phyloP scores from a whole-genome alignment of 2,329 filamentous ascomycete genomes.

The Penicillium sp. region DNA sequence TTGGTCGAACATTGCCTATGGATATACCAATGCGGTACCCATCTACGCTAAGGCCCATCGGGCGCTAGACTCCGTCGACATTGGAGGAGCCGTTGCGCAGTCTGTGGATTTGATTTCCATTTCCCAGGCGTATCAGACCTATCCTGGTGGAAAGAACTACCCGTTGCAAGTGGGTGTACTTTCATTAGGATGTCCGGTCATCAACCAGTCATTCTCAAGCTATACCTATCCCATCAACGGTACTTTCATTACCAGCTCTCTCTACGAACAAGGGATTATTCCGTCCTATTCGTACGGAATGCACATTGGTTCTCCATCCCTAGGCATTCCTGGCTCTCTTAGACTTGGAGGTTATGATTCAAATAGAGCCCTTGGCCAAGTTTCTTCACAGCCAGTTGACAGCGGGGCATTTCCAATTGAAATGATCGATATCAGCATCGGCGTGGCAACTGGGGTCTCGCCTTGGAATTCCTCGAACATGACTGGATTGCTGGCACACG shows the following conservation, averaged over 20 bases:
- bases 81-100: too few relatives aligned
- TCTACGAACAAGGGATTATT: constrained; percentile 17
- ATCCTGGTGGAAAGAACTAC: too few relatives aligned
- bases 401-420: constrained; percentile 11
- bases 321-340: constrained; percentile 34
- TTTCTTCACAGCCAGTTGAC: constrained; percentile 11
- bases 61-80: too few relatives aligned
- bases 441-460: constrained; percentile 39
- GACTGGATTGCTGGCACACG: constrained; percentile 24
- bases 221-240: not conserved
- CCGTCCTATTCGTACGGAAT: constrained; percentile 42
- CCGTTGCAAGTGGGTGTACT: constrained; percentile 12
- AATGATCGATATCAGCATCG: constrained; percentile 41
- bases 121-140: constrained; percentile 4
- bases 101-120: constrained; percentile 1
- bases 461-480: constrained; percentile 34
- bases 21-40: too few relatives aligned
- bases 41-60: too few relatives aligned
- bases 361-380: constrained; percentile 27
- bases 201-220: constrained; percentile 6
- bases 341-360: constrained; percentile 41
- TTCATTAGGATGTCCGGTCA: constrained; percentile 10
- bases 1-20: too few relatives aligned
- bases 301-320: constrained; percentile 40
- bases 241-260: constrained; percentile 9